phyloP scores from a whole-genome alignment of 1,284 basidiomycete species.

The Microbotryomycetes sp. region DNA sequence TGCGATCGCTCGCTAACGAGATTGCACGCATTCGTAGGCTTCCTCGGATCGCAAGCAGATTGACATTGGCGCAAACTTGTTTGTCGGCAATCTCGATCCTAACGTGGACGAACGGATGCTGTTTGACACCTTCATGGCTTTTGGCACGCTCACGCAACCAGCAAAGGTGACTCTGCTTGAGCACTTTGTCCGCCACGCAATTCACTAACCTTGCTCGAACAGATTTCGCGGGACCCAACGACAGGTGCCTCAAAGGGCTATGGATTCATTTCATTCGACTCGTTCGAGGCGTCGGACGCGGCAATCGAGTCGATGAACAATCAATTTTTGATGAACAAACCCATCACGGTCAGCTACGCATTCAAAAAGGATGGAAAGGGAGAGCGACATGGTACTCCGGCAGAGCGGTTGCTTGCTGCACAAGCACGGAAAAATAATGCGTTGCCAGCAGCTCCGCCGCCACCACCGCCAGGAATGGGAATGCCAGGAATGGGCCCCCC shows the following conservation, averaged over 20 bases:
- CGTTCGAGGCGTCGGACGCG: slow-evolving; percentile 93
- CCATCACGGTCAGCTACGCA: slow-evolving; percentile 91
- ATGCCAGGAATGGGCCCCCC: neutral
- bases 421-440: slow-evolving; percentile 78
- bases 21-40: slow-evolving; percentile 48
- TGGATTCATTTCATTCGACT: slow-evolving; percentile 92
- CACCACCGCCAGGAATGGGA: slow-evolving; percentile 11
- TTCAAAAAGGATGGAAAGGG: slow-evolving; percentile 99
- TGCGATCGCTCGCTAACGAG: neutral
- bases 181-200: neutral
- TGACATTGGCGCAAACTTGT: slow-evolving; percentile 95
- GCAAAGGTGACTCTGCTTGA: slow-evolving; percentile 60
- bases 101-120: slow-evolving; percentile 86
- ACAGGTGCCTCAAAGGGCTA: slow-evolving; percentile 87
- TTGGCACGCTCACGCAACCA: slow-evolving; percentile 86
- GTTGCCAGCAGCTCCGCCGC: slow-evolving; percentile 4
- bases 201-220: slow-evolving; percentile 5
- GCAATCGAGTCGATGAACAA: slow-evolving; percentile 94
- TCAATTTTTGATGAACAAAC: slow-evolving; percentile 97
- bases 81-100: slow-evolving; percentile 89
- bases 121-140: slow-evolving; percentile 91
- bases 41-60: slow-evolving; percentile 96
- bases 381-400: slow-evolving; percentile 89
- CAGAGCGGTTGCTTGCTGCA: slow-evolving; percentile 86
- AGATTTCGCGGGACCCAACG: slow-evolving; percentile 84